phyloP scores from a whole-genome alignment of 495 filamentous ascomycete genomes.

The Cryomyces antarcticus region DNA sequence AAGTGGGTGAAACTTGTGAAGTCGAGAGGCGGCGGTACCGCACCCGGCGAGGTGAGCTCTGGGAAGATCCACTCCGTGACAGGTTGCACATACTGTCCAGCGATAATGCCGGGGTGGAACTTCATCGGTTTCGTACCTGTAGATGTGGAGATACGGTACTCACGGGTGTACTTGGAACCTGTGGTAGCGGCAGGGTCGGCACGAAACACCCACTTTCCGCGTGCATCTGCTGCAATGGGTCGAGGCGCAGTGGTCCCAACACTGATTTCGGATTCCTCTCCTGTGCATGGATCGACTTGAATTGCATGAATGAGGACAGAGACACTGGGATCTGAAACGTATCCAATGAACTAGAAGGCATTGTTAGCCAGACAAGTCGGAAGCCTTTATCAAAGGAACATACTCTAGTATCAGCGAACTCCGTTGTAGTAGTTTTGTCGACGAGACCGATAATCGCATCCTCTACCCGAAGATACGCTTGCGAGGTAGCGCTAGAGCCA shows the following conservation, averaged over 20 bases:
- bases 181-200: not conserved
- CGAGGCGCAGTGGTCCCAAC: slow-evolving; percentile 12
- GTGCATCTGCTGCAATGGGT: slow-evolving; percentile 6
- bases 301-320: slow-evolving; percentile 19
- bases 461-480: slow-evolving; percentile 19
- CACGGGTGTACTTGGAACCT: slow-evolving; percentile 15
- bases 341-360: slow-evolving; percentile 8
- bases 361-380: no score
- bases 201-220: slow-evolving; percentile 20
- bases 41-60: slow-evolving; percentile 13
- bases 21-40: slow-evolving; percentile 11
- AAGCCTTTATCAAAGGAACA: no score
- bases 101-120: slow-evolving; percentile 16
- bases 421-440: slow-evolving; percentile 11
- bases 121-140: slow-evolving; percentile 11
- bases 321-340: slow-evolving; percentile 5
- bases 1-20: slow-evolving; percentile 9
- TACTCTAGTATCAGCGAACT: slow-evolving; percentile 14
- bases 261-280: slow-evolving; percentile 13
- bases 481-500: slow-evolving; percentile 5
- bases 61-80: slow-evolving; percentile 21
- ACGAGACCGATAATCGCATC: slow-evolving; percentile 17
- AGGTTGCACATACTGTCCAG: slow-evolving; percentile 21
- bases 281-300: slow-evolving; percentile 23
- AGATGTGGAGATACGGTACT: slow-evolving; percentile 16